Conservation (phyloP, 306 rosid species). For the Medicago lupulina region DNA sequence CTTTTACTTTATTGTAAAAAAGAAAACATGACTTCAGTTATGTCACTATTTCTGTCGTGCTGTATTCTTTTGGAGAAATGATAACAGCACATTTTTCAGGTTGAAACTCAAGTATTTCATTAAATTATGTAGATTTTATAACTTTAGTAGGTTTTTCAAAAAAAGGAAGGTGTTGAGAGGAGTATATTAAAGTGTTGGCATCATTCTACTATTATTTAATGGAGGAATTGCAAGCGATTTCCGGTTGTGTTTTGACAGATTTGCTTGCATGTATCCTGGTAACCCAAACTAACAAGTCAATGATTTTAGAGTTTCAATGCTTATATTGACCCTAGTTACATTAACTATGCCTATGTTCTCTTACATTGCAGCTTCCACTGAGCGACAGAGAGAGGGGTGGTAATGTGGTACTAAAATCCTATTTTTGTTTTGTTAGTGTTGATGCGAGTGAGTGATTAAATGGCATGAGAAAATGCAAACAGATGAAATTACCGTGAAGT, state of each 20-base stretch:
- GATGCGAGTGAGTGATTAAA: background rate
- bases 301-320: background rate
- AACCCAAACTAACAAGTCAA: too few species aligned
- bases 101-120: background rate
- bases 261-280: background rate
- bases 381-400: background rate
- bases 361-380: too few species aligned
- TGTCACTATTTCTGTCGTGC: too few species aligned
- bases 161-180: too few species aligned
- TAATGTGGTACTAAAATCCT: background rate
- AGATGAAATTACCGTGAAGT: slow-evolving; percentile 47
- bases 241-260: background rate
- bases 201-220: background rate
- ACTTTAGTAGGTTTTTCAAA: too few species aligned
- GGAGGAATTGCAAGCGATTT: background rate
- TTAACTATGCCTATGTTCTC: background rate
- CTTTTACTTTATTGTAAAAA: too few species aligned
- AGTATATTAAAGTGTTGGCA: background rate
- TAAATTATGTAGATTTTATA: too few species aligned
- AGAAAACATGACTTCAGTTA: too few species aligned
- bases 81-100: background rate
- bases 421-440: background rate
- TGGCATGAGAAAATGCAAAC: slow-evolving; percentile 10
- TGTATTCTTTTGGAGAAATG: background rate
- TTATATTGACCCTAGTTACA: background rate